Conservation (phyloP, 257 asterid species). For the Asclepias syriaca region DNA sequence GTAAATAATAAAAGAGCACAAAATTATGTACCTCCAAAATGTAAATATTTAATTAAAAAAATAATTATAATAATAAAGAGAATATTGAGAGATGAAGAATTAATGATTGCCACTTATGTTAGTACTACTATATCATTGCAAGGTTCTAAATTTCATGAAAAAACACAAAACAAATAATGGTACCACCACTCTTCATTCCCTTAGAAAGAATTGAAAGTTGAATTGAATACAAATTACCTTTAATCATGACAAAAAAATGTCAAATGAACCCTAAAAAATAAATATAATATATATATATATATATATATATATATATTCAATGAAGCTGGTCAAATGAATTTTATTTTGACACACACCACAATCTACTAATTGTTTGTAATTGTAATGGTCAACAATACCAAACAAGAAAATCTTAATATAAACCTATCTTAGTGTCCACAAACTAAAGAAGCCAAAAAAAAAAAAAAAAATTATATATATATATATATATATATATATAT, state of each 20-base stretch:
- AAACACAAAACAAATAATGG: conserved; percentile 25
- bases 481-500: no score
- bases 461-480: no score
- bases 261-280: conserved; percentile 33
- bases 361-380: conserved; percentile 14
- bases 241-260: conserved; percentile 38
- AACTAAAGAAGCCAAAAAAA: no score
- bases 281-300: no score
- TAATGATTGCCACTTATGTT: no score
- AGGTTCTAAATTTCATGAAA: conserved; percentile 40
- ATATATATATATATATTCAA: no score
- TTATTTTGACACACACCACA: conserved; percentile 11
- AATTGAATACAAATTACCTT: conserved; percentile 15
- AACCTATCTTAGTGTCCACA: no score
- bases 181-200: conserved; percentile 16
- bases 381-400: conserved; percentile 55
- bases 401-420: conserved; percentile 32
- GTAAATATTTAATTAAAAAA: no score
- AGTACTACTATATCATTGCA: conserved; percentile 11
- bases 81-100: no score
- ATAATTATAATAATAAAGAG: no score
- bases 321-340: conserved; percentile 17
- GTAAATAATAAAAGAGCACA: no score
- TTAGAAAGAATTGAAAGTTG: conserved; percentile 16
- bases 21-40: no score